These are phyloP conservation scores for Psilocybe cyanescens DNA, from an alignment of 768 basidiomycete genomes.

Conservation along the genomic window DNA sequence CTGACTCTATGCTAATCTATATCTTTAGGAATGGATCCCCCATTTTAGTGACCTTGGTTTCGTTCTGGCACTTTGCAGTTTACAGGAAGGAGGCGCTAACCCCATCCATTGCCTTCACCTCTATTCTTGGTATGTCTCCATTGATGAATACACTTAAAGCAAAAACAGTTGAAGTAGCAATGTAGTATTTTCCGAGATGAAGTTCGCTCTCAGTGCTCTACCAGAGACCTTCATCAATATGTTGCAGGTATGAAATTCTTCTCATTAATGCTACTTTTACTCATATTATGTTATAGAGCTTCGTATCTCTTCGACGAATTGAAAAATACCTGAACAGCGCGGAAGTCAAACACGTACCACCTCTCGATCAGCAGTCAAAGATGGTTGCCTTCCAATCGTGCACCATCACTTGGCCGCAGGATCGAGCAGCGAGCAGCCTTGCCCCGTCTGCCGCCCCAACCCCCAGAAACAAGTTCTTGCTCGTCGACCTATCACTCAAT, in stretches of 20 bases:
- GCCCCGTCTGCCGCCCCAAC: constrained; percentile 64
- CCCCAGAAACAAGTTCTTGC: constrained; percentile 77
- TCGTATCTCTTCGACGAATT: constrained; percentile 88
- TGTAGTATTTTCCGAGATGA: constrained; percentile 86
- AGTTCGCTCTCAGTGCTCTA: constrained; percentile 84
- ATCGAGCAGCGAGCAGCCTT: constrained; percentile 58
- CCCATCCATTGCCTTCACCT: constrained; percentile 85
- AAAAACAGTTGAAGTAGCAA: constrained; percentile 40
- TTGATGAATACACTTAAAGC: not conserved
- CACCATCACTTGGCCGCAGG: constrained; percentile 90
- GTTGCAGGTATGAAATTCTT: constrained; percentile 59
- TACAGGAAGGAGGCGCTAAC: constrained; percentile 70
- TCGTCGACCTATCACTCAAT: constrained; percentile 75
- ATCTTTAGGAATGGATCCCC: constrained; percentile 63
- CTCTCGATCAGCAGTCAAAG: constrained; percentile 44
- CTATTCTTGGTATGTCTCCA: constrained; percentile 49
- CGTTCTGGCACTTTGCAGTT: constrained; percentile 77
- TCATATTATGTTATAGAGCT: constrained; percentile 43
- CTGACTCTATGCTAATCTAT: constrained; percentile 56
- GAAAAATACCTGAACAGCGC: constrained; percentile 83
- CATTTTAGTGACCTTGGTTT: constrained; percentile 61
- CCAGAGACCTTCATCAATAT: constrained; percentile 92
- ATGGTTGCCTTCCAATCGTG: constrained; percentile 80
- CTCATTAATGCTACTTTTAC: constrained; percentile 37
- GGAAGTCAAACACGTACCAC: constrained; percentile 54